Base-by-base conservation (phyloP, 148 eudicot species). In the Rhododendron henanense region DNA sequence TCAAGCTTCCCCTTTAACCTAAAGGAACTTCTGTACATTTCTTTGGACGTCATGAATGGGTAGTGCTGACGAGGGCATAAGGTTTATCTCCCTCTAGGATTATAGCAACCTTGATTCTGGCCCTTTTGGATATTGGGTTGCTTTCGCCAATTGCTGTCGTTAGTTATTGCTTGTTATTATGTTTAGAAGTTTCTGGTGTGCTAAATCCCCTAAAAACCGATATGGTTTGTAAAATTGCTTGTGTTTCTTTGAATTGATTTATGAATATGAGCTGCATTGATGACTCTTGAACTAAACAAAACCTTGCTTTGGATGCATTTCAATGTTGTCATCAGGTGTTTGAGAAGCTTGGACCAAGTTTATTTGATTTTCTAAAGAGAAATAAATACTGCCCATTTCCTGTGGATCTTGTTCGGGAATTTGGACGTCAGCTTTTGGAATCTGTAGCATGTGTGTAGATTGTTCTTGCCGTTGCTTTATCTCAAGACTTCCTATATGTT, bases 291-390 rank as follows among this genome's bases (percentile, higher is more conserved):
- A 85, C 91, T 92, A 67, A 88, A 90, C 90, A 88, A 84, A 87
- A 84, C 87, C 85, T 90, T 80, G 86, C 83, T 88, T 88, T 94
- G 92, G 81, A 85, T 94, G 92, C 88, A 80, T 87, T 91, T 88
- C 71, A 84, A 87, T 91, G 93, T 85, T 96, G 87, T 89, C 88
- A 87, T 90, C 97, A 96, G 98, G 97, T 96, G 79, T 96, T 93
- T 96, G 97, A 95, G 97, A 95, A 90, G 99, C 99, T 96, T 95
- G 99, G 99, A 90, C 96, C 97, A 88, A 96, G 98, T 92, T 94
- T 96, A 88, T 96, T 90, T 93, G 96, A 95, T 94, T 90, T 93
- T 89, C 91, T 95, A 89, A 92, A 92, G 93, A 94, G 93, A 89
- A 96, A 95, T 92, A 94, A 88, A 91, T 93, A 94, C 91, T 86